phyloP scores from a whole-genome alignment of 805 yeast genomes.

The Pichia gijzeniarum region DNA sequence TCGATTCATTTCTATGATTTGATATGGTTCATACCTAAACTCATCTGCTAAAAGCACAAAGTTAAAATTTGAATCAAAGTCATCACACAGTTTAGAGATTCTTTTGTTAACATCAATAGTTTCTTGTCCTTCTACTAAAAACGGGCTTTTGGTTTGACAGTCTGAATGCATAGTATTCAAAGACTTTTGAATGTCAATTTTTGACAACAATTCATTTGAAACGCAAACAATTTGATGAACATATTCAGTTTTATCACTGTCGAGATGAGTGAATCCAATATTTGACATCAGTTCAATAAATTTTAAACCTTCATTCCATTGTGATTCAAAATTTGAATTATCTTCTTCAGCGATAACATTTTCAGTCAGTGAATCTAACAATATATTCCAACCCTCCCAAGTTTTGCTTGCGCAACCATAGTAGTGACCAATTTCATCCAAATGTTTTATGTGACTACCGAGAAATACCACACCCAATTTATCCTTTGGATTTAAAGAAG shows the following conservation, averaged over 20 bases:
- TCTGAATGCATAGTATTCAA: neutral
- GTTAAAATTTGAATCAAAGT: slow-evolving; percentile 19
- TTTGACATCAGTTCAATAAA: slow-evolving; percentile 18
- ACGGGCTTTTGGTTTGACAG: neutral
- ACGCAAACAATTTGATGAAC: slow-evolving; percentile 21
- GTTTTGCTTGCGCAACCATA: slow-evolving; percentile 25
- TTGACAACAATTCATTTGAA: slow-evolving; percentile 13
- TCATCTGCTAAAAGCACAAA: slow-evolving; percentile 26
- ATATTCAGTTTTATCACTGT: neutral
- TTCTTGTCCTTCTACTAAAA: neutral
- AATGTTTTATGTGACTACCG: slow-evolving; percentile 15
- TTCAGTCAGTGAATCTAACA: slow-evolving; percentile 19
- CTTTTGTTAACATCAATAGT: slow-evolving; percentile 7
- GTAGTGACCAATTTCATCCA: slow-evolving; percentile 22
- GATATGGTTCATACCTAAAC: slow-evolving; percentile 18
- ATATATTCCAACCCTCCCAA: slow-evolving; percentile 28
- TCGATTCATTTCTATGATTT: slow-evolving; percentile 17
- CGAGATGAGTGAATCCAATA: slow-evolving; percentile 16
- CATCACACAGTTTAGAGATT: slow-evolving; percentile 15
- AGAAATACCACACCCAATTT: slow-evolving; percentile 26
- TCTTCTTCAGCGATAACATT: slow-evolving; percentile 10
- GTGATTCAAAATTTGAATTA: neutral
- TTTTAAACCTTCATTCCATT: slow-evolving; percentile 23
- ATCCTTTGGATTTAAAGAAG: slow-evolving; percentile 18
- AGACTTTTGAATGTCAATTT: neutral